These are phyloP conservation scores for Psidium friedrichsthalianum DNA, from an alignment of 345 rosid genomes.

Conservation along the genomic window DNA sequence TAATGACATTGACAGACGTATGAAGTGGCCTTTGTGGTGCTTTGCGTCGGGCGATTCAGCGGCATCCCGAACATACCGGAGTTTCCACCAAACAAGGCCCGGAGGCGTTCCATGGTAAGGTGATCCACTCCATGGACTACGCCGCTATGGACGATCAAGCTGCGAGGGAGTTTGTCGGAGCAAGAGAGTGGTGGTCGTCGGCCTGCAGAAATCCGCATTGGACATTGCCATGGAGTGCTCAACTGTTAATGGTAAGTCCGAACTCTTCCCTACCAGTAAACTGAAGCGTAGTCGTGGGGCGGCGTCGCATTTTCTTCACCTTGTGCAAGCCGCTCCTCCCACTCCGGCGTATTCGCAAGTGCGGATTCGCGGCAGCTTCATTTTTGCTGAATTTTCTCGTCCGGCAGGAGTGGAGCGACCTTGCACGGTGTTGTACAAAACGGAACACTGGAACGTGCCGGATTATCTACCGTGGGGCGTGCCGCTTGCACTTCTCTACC, in stretches of 20 bases:
- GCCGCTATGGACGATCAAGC: constrained; percentile 4
- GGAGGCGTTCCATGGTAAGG: constrained; percentile 28
- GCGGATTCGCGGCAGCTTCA: not conserved
- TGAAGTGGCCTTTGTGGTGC: constrained; percentile 21
- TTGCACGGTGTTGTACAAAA: constrained; percentile 24
- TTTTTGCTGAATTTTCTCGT: not conserved
- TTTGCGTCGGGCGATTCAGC: constrained; percentile 22
- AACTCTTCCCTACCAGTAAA: not conserved
- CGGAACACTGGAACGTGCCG: constrained; percentile 30
- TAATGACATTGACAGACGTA: constrained; percentile 5
- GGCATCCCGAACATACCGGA: constrained; percentile 31
- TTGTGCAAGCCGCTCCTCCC: not conserved
- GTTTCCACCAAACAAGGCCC: constrained; percentile 26
- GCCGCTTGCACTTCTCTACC: constrained; percentile 13
- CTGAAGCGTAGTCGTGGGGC: not conserved
- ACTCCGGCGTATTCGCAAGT: not conserved
- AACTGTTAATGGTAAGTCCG: constrained; percentile 10
- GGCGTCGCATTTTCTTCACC: not conserved
- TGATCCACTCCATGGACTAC: constrained; percentile 36
- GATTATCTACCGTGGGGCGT: constrained; percentile 38
- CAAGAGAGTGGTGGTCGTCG: constrained; percentile 20
- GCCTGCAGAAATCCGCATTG: constrained; percentile 26
- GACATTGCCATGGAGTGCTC: constrained; percentile 34
- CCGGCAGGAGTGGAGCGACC: constrained; percentile 20
- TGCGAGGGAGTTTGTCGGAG: constrained; percentile 4